A percentile compares a stretch with the other conserved stretches of the same genome.
Evolutionary conservation across 2,329 filamentous ascomycete genomes (phyloP).

Genomic region (Phaeoacremonium minimum): DNA sequence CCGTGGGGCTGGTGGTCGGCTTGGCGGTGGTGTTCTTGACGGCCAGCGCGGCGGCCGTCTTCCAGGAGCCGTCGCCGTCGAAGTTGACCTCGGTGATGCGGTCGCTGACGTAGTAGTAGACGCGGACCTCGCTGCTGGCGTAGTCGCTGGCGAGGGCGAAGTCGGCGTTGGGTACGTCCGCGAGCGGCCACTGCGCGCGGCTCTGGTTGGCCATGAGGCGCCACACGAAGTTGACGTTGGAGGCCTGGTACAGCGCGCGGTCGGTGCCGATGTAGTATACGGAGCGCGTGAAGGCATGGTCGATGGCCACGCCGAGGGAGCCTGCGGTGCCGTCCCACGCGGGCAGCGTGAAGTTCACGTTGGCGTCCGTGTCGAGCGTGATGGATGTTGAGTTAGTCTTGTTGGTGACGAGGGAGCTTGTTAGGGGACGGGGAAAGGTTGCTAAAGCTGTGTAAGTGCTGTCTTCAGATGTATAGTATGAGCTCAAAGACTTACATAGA

Average conservation of each 20-base stretch:
- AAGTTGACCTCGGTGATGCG: neutral
- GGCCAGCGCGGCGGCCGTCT: constrained; percentile 17
- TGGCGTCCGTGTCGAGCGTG: constrained; percentile 10
- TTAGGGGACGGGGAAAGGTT: constrained; percentile 25
- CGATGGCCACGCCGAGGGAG: constrained; percentile 21
- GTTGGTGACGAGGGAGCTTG: constrained; percentile 16
- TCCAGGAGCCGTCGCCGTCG: constrained; percentile 15
- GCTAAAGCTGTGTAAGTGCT: constrained; percentile 20
- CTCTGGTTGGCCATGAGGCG: constrained; percentile 14
- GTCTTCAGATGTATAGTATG: no score
- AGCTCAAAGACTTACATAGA: constrained; percentile 24
- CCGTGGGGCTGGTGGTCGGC: constrained; percentile 2
- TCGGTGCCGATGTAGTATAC: constrained; percentile 33
- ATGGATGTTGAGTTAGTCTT: constrained; percentile 13
- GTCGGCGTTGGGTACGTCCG: constrained; percentile 21
- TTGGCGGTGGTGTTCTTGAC: constrained; percentile 14
- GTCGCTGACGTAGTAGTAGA: constrained; percentile 28
- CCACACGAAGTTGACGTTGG: constrained; percentile 23
- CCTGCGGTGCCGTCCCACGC: constrained; percentile 22
- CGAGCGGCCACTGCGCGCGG: constrained; percentile 19
- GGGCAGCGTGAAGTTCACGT: constrained; percentile 21
- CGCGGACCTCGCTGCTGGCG: constrained; percentile 15
- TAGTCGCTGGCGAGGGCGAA: constrained; percentile 23
- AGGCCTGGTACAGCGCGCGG: constrained; percentile 22
- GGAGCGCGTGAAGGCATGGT: constrained; percentile 19